Conservation (phyloP, 2,329 filamentous ascomycete genomes). For the Byssoonygena ceratinophila region DNA sequence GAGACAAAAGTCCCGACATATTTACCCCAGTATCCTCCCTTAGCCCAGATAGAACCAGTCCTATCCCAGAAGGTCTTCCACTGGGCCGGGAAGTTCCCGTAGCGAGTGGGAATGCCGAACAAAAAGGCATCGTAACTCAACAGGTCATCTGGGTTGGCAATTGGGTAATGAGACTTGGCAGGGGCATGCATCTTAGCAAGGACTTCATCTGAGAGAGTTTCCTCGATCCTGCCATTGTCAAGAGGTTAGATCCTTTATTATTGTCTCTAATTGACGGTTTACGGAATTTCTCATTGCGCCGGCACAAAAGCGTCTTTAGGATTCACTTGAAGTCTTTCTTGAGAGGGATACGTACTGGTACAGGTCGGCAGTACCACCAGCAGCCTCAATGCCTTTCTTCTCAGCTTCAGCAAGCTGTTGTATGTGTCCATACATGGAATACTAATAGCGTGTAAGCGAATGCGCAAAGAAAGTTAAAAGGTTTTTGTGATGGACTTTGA, state of each 20-base stretch:
- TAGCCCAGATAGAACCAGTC: conserved; percentile 73
- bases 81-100: conserved; percentile 93
- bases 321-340: not conserved
- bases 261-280: too few relatives aligned
- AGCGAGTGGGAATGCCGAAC: conserved; percentile 88
- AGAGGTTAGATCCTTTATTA: not conserved
- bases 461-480: not conserved
- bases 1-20: conserved; percentile 84
- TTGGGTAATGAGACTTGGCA: conserved; percentile 56
- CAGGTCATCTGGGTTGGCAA: conserved; percentile 53
- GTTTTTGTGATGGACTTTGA: not conserved
- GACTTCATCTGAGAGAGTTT: conserved; percentile 78
- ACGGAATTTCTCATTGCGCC: too few relatives aligned
- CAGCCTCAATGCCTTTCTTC: conserved; percentile 77
- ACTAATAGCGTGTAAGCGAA: conserved; percentile 42
- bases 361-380: conserved; percentile 69
- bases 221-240: conserved; percentile 50
- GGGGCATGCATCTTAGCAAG: conserved; percentile 86
- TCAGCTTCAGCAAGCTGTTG: conserved; percentile 74
- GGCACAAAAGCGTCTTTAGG: too few relatives aligned
- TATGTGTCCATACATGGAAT: conserved; percentile 93
- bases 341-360: conserved; percentile 53
- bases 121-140: conserved; percentile 78
- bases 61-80: conserved; percentile 83
- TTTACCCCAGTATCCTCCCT: conserved; percentile 73